Percentiles rank a stretch among this genome's conserved stretches.
These are phyloP conservation scores for Monosporozyma servazzii DNA, from an alignment of 805 yeast species.

Conservation along the genomic window DNA sequence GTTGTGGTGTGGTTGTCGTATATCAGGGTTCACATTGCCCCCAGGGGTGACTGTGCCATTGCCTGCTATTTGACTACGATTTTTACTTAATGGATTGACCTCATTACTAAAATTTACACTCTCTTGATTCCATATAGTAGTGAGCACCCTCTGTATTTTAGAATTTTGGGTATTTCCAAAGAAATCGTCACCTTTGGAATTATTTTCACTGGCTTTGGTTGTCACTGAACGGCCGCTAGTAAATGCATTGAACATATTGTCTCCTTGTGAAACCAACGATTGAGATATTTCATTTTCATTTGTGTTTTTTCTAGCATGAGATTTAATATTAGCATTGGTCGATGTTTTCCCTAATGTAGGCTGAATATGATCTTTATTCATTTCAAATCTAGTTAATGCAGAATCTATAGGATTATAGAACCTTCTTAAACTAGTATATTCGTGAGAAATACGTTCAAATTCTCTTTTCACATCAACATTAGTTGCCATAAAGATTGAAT, in stretches of 20 bases:
- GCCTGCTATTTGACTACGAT: neutral
- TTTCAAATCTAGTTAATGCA: slow-evolving; percentile 44
- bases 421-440: slow-evolving; percentile 59
- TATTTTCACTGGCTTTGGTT: neutral
- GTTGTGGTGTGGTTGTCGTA: neutral
- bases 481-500: slow-evolving; percentile 34
- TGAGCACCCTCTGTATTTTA: slow-evolving; percentile 19
- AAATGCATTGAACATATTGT: neutral
- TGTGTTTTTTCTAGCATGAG: neutral
- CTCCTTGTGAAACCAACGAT: neutral
- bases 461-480: slow-evolving; percentile 59
- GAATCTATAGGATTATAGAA: slow-evolving; percentile 62
- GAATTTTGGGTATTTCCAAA: slow-evolving; percentile 14
- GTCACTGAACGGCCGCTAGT: neutral
- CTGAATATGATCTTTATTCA: slow-evolving; percentile 3
- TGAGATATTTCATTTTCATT: neutral
- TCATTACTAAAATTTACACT: slow-evolving; percentile 19
- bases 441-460: slow-evolving; percentile 68
- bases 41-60: slow-evolving; percentile 1
- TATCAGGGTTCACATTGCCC: slow-evolving; percentile 5
- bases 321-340: slow-evolving; percentile 1
- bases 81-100: slow-evolving; percentile 17
- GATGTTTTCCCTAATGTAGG: neutral
- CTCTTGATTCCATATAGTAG: slow-evolving; percentile 27
- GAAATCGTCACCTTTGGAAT: slow-evolving; percentile 11